phyloP scores from a whole-genome alignment of 345 rosid genomes.

The Heritiera littoralis region DNA sequence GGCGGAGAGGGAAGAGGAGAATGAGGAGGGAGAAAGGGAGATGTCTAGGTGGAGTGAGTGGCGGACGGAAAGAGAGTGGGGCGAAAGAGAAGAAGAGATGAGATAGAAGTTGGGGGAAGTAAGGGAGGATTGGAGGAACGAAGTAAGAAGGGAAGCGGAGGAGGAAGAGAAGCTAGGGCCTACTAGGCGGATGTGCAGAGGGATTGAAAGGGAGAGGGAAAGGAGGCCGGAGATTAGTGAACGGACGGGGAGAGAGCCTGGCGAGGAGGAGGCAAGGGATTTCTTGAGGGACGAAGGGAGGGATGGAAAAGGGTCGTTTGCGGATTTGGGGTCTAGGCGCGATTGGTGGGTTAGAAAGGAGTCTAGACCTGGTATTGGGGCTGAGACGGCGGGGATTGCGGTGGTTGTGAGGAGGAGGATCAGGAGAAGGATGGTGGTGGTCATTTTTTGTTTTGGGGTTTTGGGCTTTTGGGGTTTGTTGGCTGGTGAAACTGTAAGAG shows the following conservation, averaged over 20 bases:
- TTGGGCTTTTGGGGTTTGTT: neutral
- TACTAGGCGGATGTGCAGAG: slow-evolving; percentile 64
- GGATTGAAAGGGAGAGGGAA: slow-evolving; percentile 52
- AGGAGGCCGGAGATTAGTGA: slow-evolving; percentile 45
- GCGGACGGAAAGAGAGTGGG: slow-evolving; percentile 43
- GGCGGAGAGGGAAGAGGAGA: slow-evolving; percentile 50
- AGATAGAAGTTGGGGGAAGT: slow-evolving; percentile 40
- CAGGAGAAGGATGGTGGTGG: slow-evolving; percentile 33
- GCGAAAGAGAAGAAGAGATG: slow-evolving; percentile 44
- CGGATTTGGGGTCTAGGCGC: slow-evolving; percentile 60
- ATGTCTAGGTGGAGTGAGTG: slow-evolving; percentile 58
- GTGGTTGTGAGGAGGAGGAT: slow-evolving; percentile 21
- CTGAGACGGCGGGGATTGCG: slow-evolving; percentile 22
- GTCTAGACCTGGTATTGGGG: slow-evolving; percentile 58
- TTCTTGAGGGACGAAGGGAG: slow-evolving; percentile 61
- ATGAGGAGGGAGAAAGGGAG: slow-evolving; percentile 42
- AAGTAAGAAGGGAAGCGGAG: slow-evolving; percentile 48
- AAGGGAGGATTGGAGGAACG: slow-evolving; percentile 37
- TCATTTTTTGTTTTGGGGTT: slow-evolving; percentile 8
- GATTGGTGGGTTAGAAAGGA: slow-evolving; percentile 56
- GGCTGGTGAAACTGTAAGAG: neutral
- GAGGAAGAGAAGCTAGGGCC: slow-evolving; percentile 61
- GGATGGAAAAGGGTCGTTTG: slow-evolving; percentile 63
- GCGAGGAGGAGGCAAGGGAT: slow-evolving; percentile 47
- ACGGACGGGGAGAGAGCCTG: slow-evolving; percentile 27